Conservation (phyloP, 108 stramenopile genomes). For the Schizochytrium sp. region DNA sequence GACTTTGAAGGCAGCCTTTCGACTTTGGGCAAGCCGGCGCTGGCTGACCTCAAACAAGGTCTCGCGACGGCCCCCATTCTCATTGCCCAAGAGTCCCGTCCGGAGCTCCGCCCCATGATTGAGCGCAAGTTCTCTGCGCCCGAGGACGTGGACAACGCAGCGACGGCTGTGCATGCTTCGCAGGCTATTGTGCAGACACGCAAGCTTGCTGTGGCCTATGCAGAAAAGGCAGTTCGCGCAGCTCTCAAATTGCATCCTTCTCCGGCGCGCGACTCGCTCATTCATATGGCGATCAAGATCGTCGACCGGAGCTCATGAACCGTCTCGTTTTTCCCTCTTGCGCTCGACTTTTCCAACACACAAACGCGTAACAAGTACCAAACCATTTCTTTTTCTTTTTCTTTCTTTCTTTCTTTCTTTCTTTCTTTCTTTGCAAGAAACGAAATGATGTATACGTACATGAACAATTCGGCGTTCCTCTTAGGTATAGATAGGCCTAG, state of each 20-base stretch:
- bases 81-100: constrained; percentile 74
- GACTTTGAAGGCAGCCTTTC: constrained; percentile 80
- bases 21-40: constrained; percentile 80
- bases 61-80: constrained; percentile 90
- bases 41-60: constrained; percentile 82
- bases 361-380: too few species aligned
- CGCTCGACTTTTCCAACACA: too few species aligned
- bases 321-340: background rate
- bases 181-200: constrained; percentile 71
- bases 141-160: constrained; percentile 77
- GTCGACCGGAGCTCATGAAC: constrained; percentile 12
- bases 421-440: too few species aligned
- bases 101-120: constrained; percentile 57
- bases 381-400: too few species aligned
- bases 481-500: too few species aligned
- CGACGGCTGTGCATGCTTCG: constrained; percentile 51
- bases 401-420: too few species aligned
- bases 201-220: constrained; percentile 81
- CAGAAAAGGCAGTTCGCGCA: constrained; percentile 68
- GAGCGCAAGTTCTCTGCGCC: constrained; percentile 71
- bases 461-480: too few species aligned
- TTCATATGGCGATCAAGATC: constrained; percentile 38
- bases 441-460: too few species aligned
- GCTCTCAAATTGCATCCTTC: constrained; percentile 26
- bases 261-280: constrained; percentile 35